Base-by-base conservation (phyloP, 2,329 filamentous ascomycete species). In the Aschersonia sp. region DNA sequence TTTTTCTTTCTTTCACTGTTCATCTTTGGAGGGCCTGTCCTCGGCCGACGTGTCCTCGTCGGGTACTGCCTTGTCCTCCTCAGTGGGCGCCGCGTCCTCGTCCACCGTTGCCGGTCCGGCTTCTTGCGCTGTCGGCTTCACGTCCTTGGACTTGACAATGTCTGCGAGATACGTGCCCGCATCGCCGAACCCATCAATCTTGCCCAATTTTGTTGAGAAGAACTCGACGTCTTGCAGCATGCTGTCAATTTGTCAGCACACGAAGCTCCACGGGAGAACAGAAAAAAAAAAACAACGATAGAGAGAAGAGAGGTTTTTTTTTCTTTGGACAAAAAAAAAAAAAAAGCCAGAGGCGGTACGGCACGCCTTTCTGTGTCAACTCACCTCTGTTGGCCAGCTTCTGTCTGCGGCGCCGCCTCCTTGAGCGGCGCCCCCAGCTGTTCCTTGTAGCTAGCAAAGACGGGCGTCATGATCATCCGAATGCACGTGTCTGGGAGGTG, bases 381-480 rank as follows among this genome's bases (percentile, higher is more conserved):
- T 59, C 70, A 89, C 84, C 84, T 83, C 56, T 81, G 73, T 56
- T 83, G 81, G 4, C 85, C 87, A 46, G 68, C 67, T 53, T 79
- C 74, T 6, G 79, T 87, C 62, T 74, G 78, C 29, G 87, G 71
- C 31, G 72, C 68, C 29, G 82, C 76, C 41, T 79, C 79, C 42
- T 73, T 67, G 54, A 92, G 81, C 9, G 83, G 83, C 53, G 74
- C 76, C 14, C 83, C 81, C 61, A 92, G 81, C 57, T 90, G 84
- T 48, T 85, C 81, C 57, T 79, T 81, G 62, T 95, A 95, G 60
- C 78, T 87, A 39, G 74, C 71, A 62, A 94, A 94, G 1, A 95
- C 87, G 1, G 86, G 84, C 22, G 73, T 69, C 85, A 95, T 94
- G 57, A 95, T 94, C 67, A 86, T 79, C 47, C 76, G 73, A 2